Conservation (phyloP, 306 rosid genomes). For the Rubus idaeus region DNA sequence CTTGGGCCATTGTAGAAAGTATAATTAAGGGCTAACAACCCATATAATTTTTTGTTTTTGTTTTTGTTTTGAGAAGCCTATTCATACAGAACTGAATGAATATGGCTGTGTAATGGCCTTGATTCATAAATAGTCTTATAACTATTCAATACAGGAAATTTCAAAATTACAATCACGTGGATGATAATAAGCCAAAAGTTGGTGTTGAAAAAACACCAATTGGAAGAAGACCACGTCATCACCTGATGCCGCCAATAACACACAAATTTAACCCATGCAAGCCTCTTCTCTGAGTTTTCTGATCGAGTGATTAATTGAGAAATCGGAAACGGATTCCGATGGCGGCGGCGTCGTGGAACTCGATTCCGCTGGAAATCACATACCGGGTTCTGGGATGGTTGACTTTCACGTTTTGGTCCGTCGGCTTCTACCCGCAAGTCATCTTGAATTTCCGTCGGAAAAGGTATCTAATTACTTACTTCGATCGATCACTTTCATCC, state of each 20-base stretch:
- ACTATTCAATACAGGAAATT: no score
- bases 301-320: background rate
- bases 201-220: no score
- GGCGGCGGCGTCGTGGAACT: slow-evolving; percentile 70
- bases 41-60: no score
- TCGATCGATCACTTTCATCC: no score
- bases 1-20: background rate
- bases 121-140: slow-evolving; percentile 3
- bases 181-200: no score
- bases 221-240: background rate
- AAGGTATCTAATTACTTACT: slow-evolving; percentile 39
- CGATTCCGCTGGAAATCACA: slow-evolving; percentile 53
- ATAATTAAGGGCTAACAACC: no score
- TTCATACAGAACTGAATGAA: no score
- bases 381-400: slow-evolving; percentile 78
- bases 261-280: background rate
- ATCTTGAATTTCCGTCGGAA: slow-evolving; percentile 75
- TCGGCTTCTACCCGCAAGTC: slow-evolving; percentile 82
- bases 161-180: no score
- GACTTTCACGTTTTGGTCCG: slow-evolving; percentile 67
- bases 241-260: background rate
- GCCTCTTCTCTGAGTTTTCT: slow-evolving; percentile 3
- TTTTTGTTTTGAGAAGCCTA: no score
- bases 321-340: slow-evolving; percentile 23
- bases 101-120: background rate